Conservation (phyloP, 495 filamentous ascomycete genomes). For the Chlorociboria aeruginascens region DNA sequence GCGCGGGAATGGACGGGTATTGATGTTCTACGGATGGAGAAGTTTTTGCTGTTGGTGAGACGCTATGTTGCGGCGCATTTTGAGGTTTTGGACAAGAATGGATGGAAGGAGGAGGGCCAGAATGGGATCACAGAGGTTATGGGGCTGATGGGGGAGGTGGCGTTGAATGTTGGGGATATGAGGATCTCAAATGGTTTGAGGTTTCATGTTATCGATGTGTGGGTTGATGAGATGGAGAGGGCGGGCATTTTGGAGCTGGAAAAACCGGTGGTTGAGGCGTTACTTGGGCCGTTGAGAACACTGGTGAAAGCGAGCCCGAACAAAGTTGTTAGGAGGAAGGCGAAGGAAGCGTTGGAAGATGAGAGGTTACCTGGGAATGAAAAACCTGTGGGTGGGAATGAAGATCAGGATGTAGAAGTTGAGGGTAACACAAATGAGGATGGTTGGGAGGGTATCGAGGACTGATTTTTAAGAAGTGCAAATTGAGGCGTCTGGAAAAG, state of each 20-base stretch:
- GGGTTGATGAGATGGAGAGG: slow-evolving; percentile 74
- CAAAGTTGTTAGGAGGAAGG: slow-evolving; percentile 61
- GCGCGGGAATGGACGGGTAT: slow-evolving; percentile 69
- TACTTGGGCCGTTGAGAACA: slow-evolving; percentile 49
- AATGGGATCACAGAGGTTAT: slow-evolving; percentile 22
- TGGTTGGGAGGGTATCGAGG: slow-evolving; percentile 68
- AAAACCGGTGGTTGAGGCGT: slow-evolving; percentile 33
- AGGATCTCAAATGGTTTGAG: slow-evolving; percentile 68
- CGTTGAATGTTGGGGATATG: slow-evolving; percentile 30
- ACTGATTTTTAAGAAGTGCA: slow-evolving; percentile 19
- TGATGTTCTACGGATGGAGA: slow-evolving; percentile 81
- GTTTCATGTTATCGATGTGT: slow-evolving; percentile 84
- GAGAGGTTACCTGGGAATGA: slow-evolving; percentile 49
- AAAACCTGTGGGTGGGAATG: slow-evolving; percentile 1
- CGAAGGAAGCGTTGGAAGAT: slow-evolving; percentile 62
- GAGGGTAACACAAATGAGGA: slow-evolving; percentile 27
- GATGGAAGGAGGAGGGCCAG: slow-evolving; percentile 24
- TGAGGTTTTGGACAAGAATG: slow-evolving; percentile 31
- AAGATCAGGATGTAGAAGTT: slow-evolving; percentile 25
- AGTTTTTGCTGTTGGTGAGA: slow-evolving; percentile 79
- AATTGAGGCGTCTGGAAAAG: background rate
- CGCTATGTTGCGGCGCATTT: slow-evolving; percentile 61
- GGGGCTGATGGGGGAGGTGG: slow-evolving; percentile 23
- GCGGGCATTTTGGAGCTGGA: slow-evolving; percentile 41
- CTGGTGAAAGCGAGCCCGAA: slow-evolving; percentile 44